phyloP scores from a whole-genome alignment of 495 filamentous ascomycete genomes.

The Penicillium turbatum region DNA sequence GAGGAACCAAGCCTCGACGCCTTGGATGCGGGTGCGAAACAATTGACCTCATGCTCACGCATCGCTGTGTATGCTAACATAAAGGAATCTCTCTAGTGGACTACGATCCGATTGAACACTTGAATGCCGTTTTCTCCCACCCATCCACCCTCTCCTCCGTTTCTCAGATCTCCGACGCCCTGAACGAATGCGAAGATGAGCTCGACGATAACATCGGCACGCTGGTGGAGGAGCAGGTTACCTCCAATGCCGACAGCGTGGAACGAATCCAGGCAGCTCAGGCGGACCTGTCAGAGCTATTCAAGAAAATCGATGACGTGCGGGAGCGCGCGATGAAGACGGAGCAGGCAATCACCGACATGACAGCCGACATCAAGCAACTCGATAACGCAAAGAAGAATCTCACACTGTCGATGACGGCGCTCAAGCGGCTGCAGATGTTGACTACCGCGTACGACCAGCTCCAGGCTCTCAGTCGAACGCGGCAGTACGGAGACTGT shows the following conservation, averaged over 20 bases:
- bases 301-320: conserved; percentile 94
- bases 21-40: conserved; percentile 41
- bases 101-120: conserved; percentile 89
- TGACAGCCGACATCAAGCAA: conserved; percentile 99
- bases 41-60: background rate
- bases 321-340: conserved; percentile 85
- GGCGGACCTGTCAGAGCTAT: conserved; percentile 79
- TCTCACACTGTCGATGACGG: conserved; percentile 95
- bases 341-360: conserved; percentile 92
- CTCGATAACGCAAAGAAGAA: conserved; percentile 96
- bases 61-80: conserved; percentile 18
- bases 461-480: conserved; percentile 75
- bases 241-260: conserved; percentile 80
- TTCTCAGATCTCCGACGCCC: conserved; percentile 61
- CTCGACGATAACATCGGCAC: conserved; percentile 74
- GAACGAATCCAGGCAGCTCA: conserved; percentile 87
- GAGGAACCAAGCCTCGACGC: conserved; percentile 35
- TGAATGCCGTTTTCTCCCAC: conserved; percentile 92
- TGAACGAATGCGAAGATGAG: conserved; percentile 76
- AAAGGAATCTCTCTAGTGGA: conserved; percentile 55
- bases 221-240: conserved; percentile 76
- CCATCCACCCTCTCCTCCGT: conserved; percentile 82
- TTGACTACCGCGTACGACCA: conserved; percentile 97
- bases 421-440: conserved; percentile 96
- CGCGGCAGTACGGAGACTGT: conserved; percentile 92